These are phyloP conservation scores for Delphinella strobiligena DNA, from an alignment of 2,329 filamentous ascomycete species.

Conservation along the genomic window DNA sequence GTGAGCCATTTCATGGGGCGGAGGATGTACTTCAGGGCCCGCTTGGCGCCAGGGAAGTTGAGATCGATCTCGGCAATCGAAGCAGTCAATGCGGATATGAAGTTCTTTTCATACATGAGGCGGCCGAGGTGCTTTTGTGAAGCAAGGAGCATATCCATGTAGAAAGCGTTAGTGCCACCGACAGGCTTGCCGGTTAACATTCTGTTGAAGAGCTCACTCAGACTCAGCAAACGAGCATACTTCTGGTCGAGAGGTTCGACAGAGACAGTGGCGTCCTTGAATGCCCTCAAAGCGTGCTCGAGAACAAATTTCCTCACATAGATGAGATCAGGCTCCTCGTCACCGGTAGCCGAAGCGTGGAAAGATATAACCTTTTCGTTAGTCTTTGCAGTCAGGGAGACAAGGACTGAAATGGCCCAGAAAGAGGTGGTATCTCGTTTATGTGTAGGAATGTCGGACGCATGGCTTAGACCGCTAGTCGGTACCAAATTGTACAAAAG, in stretches of 20 bases:
- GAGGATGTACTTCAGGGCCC: constrained; percentile 91
- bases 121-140: constrained; percentile 79
- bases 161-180: constrained; percentile 29
- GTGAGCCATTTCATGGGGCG: constrained; percentile 80
- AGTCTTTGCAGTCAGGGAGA: constrained; percentile 79
- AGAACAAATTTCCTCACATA: constrained; percentile 93
- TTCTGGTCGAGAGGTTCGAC: constrained; percentile 71
- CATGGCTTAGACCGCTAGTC: constrained; percentile 52
- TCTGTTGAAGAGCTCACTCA: constrained; percentile 84
- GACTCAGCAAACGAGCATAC: constrained; percentile 74
- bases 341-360: constrained; percentile 31
- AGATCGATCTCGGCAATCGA: constrained; percentile 94
- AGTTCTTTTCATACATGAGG: constrained; percentile 98
- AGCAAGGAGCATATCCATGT: constrained; percentile 8
- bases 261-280: constrained; percentile 73
- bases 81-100: constrained; percentile 73
- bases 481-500: constrained; percentile 69
- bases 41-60: constrained; percentile 84
- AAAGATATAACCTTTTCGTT: constrained; percentile 55
- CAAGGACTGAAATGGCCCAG: constrained; percentile 76
- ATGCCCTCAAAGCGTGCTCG: constrained; percentile 83
- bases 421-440: constrained; percentile 77
- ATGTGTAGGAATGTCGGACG: constrained; percentile 64
- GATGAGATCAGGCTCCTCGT: constrained; percentile 71
- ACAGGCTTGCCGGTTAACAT: constrained; percentile 75